Evolutionary conservation across 2,329 filamentous ascomycete species (phyloP).

Genomic region (Neofusicoccum kwambonambiense): DNA sequence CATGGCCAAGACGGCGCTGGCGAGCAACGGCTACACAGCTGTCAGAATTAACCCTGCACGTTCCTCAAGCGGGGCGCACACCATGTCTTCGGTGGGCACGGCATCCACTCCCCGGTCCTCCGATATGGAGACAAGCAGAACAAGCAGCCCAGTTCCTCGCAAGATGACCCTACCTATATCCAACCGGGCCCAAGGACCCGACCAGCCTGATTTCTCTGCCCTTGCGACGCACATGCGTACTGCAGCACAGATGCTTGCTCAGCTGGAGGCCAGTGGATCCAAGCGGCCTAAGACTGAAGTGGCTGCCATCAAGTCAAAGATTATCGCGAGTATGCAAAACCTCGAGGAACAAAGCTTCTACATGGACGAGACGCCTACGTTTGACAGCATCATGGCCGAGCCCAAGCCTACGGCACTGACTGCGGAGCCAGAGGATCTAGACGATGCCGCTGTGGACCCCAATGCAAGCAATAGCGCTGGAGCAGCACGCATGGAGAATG

Average conservation of each 20-base stretch:
- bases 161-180: slow-evolving; percentile 61
- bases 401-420: slow-evolving; percentile 56
- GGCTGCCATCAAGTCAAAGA: slow-evolving; percentile 78
- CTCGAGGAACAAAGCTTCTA: slow-evolving; percentile 84
- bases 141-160: slow-evolving; percentile 63
- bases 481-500: slow-evolving; percentile 83
- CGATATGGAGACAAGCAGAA: slow-evolving; percentile 65
- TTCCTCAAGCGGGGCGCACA: slow-evolving; percentile 61
- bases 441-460: slow-evolving; percentile 48
- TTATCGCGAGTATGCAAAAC: slow-evolving; percentile 87
- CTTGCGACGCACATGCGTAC: slow-evolving; percentile 85
- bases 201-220: slow-evolving; percentile 78
- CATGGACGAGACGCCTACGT: slow-evolving; percentile 71
- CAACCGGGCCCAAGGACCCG: slow-evolving; percentile 54
- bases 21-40: neutral
- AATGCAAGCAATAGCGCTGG: slow-evolving; percentile 68
- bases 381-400: slow-evolving; percentile 79
- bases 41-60: slow-evolving; percentile 31
- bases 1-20: neutral
- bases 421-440: slow-evolving; percentile 53
- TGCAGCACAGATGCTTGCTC: slow-evolving; percentile 82
- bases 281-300: slow-evolving; percentile 80
- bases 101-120: slow-evolving; percentile 67
- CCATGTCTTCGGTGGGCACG: slow-evolving; percentile 60
- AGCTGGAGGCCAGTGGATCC: slow-evolving; percentile 75